Base-by-base conservation (phyloP, 2,329 filamentous ascomycete genomes). In the Botrytis fabae region DNA sequence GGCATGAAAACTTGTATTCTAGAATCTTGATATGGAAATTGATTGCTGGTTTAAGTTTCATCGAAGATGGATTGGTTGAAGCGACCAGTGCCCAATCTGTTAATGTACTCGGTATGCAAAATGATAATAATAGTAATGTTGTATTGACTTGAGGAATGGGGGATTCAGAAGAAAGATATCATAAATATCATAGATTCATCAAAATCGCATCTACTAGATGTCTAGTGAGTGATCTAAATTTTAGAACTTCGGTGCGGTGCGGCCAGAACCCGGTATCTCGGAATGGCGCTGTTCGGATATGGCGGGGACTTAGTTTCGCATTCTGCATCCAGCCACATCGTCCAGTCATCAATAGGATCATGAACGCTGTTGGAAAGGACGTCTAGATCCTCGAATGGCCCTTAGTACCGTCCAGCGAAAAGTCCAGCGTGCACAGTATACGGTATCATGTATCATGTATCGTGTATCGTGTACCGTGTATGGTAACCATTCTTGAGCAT, bases 1-100 rank as follows among this genome's bases (percentile, higher is more conserved):
- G 48, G 48, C 48, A 57, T 69, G 35, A 59, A 69, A 69, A 69
- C 65, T 69, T 42, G 65, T 25, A 57, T 69, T 25, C 48, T 57
- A 25, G 48, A 42, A 57, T 69, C 35, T 32, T 32, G 65, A 42
- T 69, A 57, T 40, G 64, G 64, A 54, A 48, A 66, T 66, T 51
- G 44, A 66, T 38, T 66, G 32, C 48, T 35, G 44, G 40, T 66
- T 66, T 48, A 20, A 48, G 44, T 38, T 16, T 62, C 12, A 63
- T 63, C 16, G 22, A 20, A 38, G 44, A 38, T 51, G 35, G 8
- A 18, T 51, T 65, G 28, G 38, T 20, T 63, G 16, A 63, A 63
- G 14, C 9, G 22, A 63, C 4, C 16, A 44, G 38, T 28, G 60
- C 38, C 38, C 16, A 25, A 40, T 61, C 20, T 8, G 25, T 62